These are phyloP conservation scores for Monosporascus cannonballus DNA, from an alignment of 2,329 filamentous ascomycete species.

Conservation along the genomic window DNA sequence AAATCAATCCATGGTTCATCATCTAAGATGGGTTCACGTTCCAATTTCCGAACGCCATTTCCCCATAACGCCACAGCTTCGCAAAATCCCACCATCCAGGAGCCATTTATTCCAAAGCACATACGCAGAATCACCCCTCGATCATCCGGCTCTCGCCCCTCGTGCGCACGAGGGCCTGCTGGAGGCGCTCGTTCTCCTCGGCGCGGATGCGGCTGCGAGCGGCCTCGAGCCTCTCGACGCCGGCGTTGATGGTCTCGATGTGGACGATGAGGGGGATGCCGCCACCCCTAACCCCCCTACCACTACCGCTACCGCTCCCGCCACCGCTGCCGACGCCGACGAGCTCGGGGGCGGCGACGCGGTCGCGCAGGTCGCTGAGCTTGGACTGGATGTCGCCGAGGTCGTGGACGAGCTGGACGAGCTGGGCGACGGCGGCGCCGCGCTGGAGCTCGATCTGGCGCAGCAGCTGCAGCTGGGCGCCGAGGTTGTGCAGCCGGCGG, in stretches of 20 bases:
- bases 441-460: slow-evolving; percentile 61
- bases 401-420: slow-evolving; percentile 65
- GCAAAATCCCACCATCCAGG: not conserved
- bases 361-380: slow-evolving; percentile 64
- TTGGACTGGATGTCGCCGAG: slow-evolving; percentile 66
- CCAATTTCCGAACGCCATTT: not conserved
- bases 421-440: slow-evolving; percentile 58
- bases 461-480: slow-evolving; percentile 59
- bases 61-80: no score
- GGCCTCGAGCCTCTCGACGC: slow-evolving; percentile 64
- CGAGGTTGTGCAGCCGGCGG: slow-evolving; percentile 52
- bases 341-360: slow-evolving; percentile 61
- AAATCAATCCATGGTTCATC: slow-evolving; percentile 1
- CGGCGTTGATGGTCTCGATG: slow-evolving; percentile 66
- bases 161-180: slow-evolving; percentile 43
- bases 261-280: slow-evolving; percentile 65
- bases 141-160: slow-evolving; percentile 37
- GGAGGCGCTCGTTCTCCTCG: slow-evolving; percentile 52
- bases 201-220: slow-evolving; percentile 54
- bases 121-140: slow-evolving; percentile 24
- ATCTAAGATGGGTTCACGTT: not conserved
- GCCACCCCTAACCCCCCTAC: slow-evolving; percentile 1
- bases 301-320: slow-evolving; percentile 6
- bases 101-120: not conserved
- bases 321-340: slow-evolving; percentile 36